phyloP scores from a whole-genome alignment of 1,284 basidiomycete species.

The Malassezia globosa region DNA sequence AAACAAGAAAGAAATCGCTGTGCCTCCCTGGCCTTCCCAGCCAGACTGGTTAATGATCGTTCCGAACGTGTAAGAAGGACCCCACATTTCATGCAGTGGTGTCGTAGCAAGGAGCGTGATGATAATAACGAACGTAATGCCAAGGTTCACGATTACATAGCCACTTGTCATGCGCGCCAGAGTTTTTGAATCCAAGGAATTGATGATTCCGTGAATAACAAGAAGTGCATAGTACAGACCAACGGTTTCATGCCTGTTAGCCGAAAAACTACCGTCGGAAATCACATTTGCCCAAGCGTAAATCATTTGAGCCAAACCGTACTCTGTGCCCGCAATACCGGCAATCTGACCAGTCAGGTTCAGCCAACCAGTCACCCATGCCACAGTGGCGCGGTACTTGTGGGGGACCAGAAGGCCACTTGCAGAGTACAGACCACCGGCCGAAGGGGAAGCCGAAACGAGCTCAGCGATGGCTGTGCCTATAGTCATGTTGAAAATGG shows the following conservation, averaged over 20 bases:
- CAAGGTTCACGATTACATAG: conserved; percentile 80
- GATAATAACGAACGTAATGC: conserved; percentile 55
- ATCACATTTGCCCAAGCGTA: conserved; percentile 56
- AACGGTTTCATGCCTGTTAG: conserved; percentile 21
- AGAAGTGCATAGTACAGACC: conserved; percentile 39
- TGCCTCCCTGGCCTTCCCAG: conserved; percentile 57
- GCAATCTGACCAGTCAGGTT: conserved; percentile 79
- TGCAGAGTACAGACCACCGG: conserved; percentile 61
- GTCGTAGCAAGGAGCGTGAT: conserved; percentile 65
- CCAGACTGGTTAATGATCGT: conserved; percentile 58
- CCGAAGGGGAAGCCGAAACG: conserved; percentile 63
- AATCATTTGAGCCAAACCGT: conserved; percentile 78
- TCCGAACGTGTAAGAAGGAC: conserved; percentile 59
- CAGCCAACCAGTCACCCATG: conserved; percentile 59
- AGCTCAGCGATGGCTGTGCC: conserved; percentile 45
- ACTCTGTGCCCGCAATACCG: conserved; percentile 74
- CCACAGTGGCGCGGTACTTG: conserved; percentile 50
- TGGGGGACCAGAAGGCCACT: conserved; percentile 41
- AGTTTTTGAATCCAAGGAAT: conserved; percentile 67
- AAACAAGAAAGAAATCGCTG: conserved; percentile 72
- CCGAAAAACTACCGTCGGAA: conserved; percentile 28
- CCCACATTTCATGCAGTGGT: conserved; percentile 67
- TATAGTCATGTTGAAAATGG: conserved; percentile 40
- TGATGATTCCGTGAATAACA: conserved; percentile 50
- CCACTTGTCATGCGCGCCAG: conserved; percentile 66